Percentiles rank a stretch among this genome's conserved stretches.
phyloP scores from a whole-genome alignment of 2,329 filamentous ascomycete genomes.

The Neodidymelliopsis sp. region DNA sequence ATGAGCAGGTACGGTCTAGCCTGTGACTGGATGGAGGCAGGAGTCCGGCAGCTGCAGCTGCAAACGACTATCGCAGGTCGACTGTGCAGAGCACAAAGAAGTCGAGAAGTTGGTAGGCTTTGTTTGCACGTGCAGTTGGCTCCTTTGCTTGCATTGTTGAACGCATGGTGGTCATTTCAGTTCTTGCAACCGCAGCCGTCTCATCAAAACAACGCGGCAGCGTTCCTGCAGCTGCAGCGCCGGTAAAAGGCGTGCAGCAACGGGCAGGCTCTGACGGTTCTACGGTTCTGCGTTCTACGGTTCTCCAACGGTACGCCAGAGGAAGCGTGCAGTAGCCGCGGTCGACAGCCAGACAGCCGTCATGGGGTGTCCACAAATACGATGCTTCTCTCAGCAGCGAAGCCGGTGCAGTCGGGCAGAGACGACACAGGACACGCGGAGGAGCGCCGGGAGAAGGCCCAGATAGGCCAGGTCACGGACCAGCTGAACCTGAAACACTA shows the following conservation, averaged over 20 bases:
- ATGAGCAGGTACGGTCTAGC: neutral
- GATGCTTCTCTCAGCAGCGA: no score
- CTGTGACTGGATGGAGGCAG: constrained; percentile 2
- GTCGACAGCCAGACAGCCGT: constrained; percentile 1
- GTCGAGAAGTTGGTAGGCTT: neutral
- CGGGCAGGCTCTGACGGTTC: no score
- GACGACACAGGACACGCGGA: constrained; percentile 5
- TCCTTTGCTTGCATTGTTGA: neutral
- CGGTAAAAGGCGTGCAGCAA: no score
- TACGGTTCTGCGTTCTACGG: no score
- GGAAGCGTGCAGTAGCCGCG: constrained; percentile 10
- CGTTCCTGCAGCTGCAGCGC: constrained; percentile 9
- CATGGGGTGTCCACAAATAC: neutral
- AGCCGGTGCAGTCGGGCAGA: neutral
- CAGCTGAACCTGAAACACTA: constrained; percentile 14
- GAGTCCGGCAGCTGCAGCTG: neutral
- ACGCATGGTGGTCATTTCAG: neutral
- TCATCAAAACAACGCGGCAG: neutral
- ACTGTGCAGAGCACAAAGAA: neutral
- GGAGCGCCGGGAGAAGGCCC: neutral
- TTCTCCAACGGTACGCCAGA: constrained; percentile 1
- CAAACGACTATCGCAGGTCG: constrained; percentile 8
- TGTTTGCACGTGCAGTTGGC: neutral
- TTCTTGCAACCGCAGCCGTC: constrained; percentile 2
- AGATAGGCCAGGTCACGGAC: no score